Percentiles rank a stretch among this genome's conserved stretches.
Conservation (phyloP, 2,329 filamentous ascomycete genomes). For the Dendryphion nanum region DNA sequence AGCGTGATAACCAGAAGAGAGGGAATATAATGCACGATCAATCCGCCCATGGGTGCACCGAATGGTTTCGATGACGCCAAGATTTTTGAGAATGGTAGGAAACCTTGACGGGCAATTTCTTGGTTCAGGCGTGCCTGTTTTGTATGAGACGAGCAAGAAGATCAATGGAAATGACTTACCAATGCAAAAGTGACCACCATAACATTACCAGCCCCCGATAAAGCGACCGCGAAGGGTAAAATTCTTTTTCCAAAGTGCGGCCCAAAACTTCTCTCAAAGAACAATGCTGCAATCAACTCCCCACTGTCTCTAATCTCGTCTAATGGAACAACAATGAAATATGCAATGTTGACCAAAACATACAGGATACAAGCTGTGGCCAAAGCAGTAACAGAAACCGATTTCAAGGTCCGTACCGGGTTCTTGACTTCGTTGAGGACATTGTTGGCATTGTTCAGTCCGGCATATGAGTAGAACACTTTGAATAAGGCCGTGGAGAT, state of each 20-base stretch:
- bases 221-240: conserved; percentile 63
- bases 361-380: conserved; percentile 63
- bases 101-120: conserved; percentile 69
- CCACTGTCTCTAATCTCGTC: conserved; percentile 66
- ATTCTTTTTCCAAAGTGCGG: conserved; percentile 55
- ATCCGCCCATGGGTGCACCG: conserved; percentile 64
- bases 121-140: conserved; percentile 68
- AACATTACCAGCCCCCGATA: conserved; percentile 69
- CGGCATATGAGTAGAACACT: conserved; percentile 68
- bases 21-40: conserved; percentile 68
- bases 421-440: conserved; percentile 71
- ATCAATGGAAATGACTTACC: conserved; percentile 44
- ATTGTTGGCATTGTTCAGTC: conserved; percentile 66
- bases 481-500: conserved; percentile 66
- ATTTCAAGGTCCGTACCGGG: conserved; percentile 63
- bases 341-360: conserved; percentile 63
- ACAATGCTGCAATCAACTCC: conserved; percentile 66
- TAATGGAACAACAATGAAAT: conserved; percentile 64
- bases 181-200: conserved; percentile 70
- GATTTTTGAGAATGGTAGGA: conserved; percentile 62
- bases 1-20: conserved; percentile 65
- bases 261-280: conserved; percentile 66
- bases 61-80: conserved; percentile 67
- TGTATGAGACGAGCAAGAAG: conserved; percentile 1
- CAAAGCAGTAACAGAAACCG: conserved; percentile 60